Evolutionary conservation across 345 rosid species (phyloP).

Genomic region (Punica granatum): DNA sequence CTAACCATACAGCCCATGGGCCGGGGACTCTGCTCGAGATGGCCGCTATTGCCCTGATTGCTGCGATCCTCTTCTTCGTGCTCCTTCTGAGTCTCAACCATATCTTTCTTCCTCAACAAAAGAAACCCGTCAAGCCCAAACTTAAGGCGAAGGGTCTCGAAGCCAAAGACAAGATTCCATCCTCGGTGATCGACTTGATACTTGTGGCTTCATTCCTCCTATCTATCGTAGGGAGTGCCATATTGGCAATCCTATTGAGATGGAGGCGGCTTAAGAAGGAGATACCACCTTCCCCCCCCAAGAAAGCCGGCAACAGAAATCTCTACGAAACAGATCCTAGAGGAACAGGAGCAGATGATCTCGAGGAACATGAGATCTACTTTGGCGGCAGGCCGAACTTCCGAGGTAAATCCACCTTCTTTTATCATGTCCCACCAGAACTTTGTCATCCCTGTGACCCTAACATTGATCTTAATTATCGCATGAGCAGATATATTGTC

Average conservation of each 20-base stretch:
- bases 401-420: conserved; percentile 37
- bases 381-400: conserved; percentile 68
- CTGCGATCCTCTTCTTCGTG: conserved; percentile 38
- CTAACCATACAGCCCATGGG: conserved; percentile 42
- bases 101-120: conserved; percentile 34
- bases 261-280: conserved; percentile 45
- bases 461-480: not conserved
- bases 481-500: conserved; percentile 41
- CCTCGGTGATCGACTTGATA: conserved; percentile 53
- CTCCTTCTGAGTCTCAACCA: conserved; percentile 44
- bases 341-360: conserved; percentile 18
- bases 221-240: conserved; percentile 27
- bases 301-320: conserved; percentile 17
- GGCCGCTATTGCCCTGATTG: conserved; percentile 37
- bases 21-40: conserved; percentile 30
- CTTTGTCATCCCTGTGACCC: not conserved
- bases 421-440: not conserved
- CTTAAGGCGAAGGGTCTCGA: conserved; percentile 7
- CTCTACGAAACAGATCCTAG: conserved; percentile 15
- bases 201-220: conserved; percentile 47
- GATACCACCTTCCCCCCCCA: conserved; percentile 17
- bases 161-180: conserved; percentile 48
- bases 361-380: conserved; percentile 50
- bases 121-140: conserved; percentile 20
- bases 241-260: conserved; percentile 42